These are phyloP conservation scores for Trypanosomatidae sp. DNA, from an alignment of 208 protist genomes.

Conservation along the genomic window DNA sequence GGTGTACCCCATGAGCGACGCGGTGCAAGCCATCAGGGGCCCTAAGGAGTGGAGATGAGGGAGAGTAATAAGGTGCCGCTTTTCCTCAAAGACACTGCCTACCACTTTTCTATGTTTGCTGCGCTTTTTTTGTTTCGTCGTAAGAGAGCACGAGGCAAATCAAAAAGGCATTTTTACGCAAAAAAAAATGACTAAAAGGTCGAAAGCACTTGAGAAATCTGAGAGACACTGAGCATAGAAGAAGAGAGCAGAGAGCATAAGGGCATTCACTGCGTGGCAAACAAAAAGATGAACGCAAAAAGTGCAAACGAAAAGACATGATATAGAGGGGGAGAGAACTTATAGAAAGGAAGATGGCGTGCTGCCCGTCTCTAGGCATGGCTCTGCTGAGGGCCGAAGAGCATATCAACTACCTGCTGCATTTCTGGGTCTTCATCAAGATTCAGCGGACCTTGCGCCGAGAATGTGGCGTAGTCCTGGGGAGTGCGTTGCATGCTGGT, in stretches of 20 bases:
- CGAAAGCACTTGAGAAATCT: not conserved
- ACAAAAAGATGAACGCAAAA: not conserved
- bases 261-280: not conserved
- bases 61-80: not conserved
- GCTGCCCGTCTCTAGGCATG: not conserved
- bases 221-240: not conserved
- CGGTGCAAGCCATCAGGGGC: not conserved
- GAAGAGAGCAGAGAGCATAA: not conserved
- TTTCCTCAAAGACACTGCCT: not conserved
- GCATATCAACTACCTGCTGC: conserved; percentile 53
- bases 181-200: not conserved
- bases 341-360: not conserved
- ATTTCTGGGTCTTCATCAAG: conserved; percentile 68
- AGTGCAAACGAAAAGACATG: not conserved
- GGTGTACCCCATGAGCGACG: not conserved
- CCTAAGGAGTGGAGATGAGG: not conserved
- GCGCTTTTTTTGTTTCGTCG: not conserved
- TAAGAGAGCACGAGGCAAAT: not conserved
- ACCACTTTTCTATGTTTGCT: not conserved
- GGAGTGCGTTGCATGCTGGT: conserved; percentile 36
- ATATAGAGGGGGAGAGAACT: not conserved
- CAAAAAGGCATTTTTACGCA: not conserved
- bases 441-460: conserved; percentile 53
- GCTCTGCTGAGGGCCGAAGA: conserved; percentile 41
- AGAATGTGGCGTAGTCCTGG: conserved; percentile 58